These are phyloP conservation scores for Psilocybe azurescens DNA, from an alignment of 768 basidiomycete species.

Conservation along the genomic window DNA sequence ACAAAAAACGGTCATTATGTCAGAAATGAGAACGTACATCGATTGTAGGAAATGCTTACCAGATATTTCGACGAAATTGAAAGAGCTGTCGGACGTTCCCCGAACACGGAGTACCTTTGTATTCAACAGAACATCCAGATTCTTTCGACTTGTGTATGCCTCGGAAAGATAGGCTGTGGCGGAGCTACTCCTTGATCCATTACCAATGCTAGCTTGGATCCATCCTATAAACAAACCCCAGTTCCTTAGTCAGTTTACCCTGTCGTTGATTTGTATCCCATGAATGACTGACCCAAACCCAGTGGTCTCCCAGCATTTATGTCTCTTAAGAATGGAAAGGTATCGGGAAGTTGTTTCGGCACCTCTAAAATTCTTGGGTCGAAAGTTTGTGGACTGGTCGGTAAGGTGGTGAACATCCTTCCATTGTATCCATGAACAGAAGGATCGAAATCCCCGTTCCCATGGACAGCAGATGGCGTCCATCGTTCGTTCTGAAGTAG, in stretches of 20 bases:
- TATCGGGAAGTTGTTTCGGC: conserved; percentile 34
- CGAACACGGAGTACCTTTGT: conserved; percentile 29
- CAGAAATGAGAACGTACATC: too few species aligned
- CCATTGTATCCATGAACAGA: conserved; percentile 25
- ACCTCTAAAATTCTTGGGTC: conserved; percentile 39
- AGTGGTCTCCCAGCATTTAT: conserved; percentile 45
- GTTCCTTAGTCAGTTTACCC: too few species aligned
- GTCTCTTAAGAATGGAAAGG: conserved; percentile 44
- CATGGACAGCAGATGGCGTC: conserved; percentile 21
- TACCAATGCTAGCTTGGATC: conserved; percentile 26
- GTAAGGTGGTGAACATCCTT: conserved; percentile 18
- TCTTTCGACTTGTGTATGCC: conserved; percentile 26
- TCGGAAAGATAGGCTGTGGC: conserved; percentile 29
- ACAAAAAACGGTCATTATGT: neutral
- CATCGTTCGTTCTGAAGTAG: conserved; percentile 22
- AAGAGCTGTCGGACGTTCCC: conserved; percentile 2
- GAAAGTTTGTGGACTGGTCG: conserved; percentile 30
- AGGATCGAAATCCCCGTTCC: conserved; percentile 24
- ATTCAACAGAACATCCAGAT: conserved; percentile 35
- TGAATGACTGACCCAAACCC: conserved; percentile 38
- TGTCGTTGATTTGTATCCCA: neutral
- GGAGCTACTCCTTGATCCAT: conserved; percentile 29
- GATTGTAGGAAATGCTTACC: conserved; percentile 2
- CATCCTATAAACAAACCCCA: conserved; percentile 18
- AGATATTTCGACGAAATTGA: conserved; percentile 10